Evolutionary conservation across 768 basidiomycete genomes (phyloP).

Genomic region (Cyclocybe aegerita): DNA sequence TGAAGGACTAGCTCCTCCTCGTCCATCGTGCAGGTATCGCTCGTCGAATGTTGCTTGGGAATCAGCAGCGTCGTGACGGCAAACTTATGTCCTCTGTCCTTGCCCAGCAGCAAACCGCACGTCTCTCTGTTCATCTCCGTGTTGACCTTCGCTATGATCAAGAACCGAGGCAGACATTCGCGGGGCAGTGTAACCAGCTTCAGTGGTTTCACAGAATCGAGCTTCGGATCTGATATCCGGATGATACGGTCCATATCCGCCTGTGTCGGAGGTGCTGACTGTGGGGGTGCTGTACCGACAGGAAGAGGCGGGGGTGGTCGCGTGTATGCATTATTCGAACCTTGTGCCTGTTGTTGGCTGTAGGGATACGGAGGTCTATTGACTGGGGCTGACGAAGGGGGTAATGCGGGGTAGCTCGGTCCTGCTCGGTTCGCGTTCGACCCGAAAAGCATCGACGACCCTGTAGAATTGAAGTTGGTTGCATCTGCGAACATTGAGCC

Average conservation of each 20-base stretch:
- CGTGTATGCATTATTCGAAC: background rate
- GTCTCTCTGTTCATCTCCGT: slow-evolving; percentile 82
- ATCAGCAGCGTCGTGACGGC: slow-evolving; percentile 81
- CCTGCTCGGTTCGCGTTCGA: slow-evolving; percentile 22
- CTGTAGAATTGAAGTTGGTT: slow-evolving; percentile 31
- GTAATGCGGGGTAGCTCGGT: background rate
- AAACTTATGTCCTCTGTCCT: slow-evolving; percentile 55
- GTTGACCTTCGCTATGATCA: slow-evolving; percentile 75
- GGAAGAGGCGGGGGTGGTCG: slow-evolving; percentile 28
- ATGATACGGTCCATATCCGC: slow-evolving; percentile 18
- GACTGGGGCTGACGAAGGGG: slow-evolving; percentile 7
- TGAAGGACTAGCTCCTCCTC: slow-evolving; percentile 84
- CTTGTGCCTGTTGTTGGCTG: slow-evolving; percentile 11
- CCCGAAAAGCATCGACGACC: slow-evolving; percentile 46
- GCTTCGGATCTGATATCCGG: slow-evolving; percentile 14
- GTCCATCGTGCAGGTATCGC: slow-evolving; percentile 92
- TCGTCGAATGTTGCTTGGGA: slow-evolving; percentile 85
- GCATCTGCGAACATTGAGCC: slow-evolving; percentile 66
- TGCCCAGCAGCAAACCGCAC: slow-evolving; percentile 83
- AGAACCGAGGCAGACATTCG: slow-evolving; percentile 72
- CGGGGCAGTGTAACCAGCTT: slow-evolving; percentile 70
- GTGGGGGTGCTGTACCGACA: slow-evolving; percentile 21
- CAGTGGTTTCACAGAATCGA: slow-evolving; percentile 38
- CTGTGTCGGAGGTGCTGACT: slow-evolving; percentile 13
- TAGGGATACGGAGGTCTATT: slow-evolving; percentile 5